Conservation (phyloP, 225 moss, liverwort and hornwort species). For the Pseudisothecium myosuroides region DNA sequence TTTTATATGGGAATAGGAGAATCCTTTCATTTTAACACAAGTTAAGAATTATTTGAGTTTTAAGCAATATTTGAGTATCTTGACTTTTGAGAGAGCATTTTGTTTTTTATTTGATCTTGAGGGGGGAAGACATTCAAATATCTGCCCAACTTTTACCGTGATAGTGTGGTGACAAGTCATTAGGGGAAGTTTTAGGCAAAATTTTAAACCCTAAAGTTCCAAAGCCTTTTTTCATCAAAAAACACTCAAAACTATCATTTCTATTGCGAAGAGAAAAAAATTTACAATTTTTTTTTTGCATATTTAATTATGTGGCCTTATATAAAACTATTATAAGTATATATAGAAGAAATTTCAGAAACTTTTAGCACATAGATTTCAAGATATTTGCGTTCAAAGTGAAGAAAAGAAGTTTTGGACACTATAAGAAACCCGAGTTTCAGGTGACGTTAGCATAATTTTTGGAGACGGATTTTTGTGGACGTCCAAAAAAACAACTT, state of each 20-base stretch:
- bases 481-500: too few species aligned
- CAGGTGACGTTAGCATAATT: too few species aligned
- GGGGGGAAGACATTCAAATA: too few species aligned
- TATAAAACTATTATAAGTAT: background rate
- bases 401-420: background rate
- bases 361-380: rapidly evolving
- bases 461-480: too few species aligned
- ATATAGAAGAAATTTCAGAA: background rate
- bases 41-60: too few species aligned
- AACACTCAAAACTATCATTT: background rate
- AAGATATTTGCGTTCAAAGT: background rate
- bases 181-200: too few species aligned
- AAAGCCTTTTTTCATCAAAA: background rate
- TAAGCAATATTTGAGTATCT: too few species aligned
- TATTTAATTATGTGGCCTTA: background rate
- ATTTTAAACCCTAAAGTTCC: rapidly evolving
- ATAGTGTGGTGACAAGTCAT: too few species aligned
- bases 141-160: too few species aligned
- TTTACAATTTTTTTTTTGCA: rapidly evolving
- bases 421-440: too few species aligned
- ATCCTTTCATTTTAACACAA: background rate
- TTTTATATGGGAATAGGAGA: background rate
- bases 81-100: too few species aligned
- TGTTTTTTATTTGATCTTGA: too few species aligned
- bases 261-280: background rate